Percentiles rank a stretch among this genome's conserved stretches.
These are phyloP conservation scores for Phialemonium atrogriseum DNA, from an alignment of 2,329 filamentous ascomycete genomes.

Conservation along the genomic window DNA sequence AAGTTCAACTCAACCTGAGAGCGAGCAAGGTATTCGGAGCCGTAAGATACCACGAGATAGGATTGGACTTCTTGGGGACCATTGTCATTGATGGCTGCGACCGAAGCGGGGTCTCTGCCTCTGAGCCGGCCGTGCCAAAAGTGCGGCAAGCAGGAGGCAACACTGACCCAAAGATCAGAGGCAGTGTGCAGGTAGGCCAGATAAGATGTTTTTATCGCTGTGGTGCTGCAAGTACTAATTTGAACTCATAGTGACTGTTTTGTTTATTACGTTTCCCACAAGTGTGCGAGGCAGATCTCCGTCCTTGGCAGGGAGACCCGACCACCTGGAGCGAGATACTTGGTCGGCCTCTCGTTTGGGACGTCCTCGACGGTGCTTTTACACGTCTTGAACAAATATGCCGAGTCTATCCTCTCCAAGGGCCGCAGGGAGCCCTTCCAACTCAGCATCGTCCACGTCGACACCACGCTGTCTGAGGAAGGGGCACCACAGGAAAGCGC, in stretches of 20 bases:
- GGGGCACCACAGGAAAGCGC: conserved; percentile 4
- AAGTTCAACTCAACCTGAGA: no score
- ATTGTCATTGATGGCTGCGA: no score
- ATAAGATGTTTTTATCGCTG: conserved; percentile 2
- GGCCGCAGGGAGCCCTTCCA: conserved; percentile 60
- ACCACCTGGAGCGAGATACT: conserved; percentile 36
- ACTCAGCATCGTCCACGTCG: conserved; percentile 51
- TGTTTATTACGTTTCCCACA: conserved; percentile 65
- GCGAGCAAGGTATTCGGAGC: no score
- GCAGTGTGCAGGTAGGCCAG: conserved; percentile 53
- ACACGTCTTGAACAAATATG: conserved; percentile 64
- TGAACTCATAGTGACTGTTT: conserved; percentile 58
- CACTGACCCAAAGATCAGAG: conserved; percentile 48
- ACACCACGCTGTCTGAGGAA: conserved; percentile 21
- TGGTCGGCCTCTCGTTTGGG: conserved; percentile 78
- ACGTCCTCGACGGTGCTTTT: conserved; percentile 71
- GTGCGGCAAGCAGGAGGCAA: conserved; percentile 41
- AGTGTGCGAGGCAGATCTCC: conserved; percentile 65
- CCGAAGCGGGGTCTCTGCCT: conserved; percentile 7
- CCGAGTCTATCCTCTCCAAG: conserved; percentile 55
- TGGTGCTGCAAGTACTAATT: background rate
- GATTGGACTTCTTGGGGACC: no score
- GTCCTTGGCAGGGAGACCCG: conserved; percentile 41
- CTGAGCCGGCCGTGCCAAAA: conserved; percentile 38
- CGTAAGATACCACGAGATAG: no score